These are phyloP conservation scores for Dioscorea zingiberensis DNA, from an alignment of 106 monocot species.

Conservation along the genomic window DNA sequence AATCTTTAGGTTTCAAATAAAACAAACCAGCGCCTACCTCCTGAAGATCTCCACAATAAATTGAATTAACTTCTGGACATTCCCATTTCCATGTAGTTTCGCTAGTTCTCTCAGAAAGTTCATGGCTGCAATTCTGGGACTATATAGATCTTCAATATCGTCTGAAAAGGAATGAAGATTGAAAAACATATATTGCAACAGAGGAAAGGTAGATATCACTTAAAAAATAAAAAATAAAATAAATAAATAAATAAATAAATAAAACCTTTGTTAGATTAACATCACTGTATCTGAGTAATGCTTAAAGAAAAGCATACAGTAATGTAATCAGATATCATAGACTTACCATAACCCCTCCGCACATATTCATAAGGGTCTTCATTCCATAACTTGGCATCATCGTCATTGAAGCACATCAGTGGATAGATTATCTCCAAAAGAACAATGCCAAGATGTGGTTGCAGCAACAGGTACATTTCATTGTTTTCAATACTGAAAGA, in stretches of 20 bases:
- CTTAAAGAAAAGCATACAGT: neutral
- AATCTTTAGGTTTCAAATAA: neutral
- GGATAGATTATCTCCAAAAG: constrained; percentile 98
- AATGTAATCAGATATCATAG: constrained; percentile 3
- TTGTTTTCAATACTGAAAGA: constrained; percentile 66
- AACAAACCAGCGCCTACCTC: neutral
- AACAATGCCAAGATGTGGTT: constrained; percentile 70
- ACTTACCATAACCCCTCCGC: constrained; percentile 90
- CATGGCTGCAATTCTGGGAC: constrained; percentile 97
- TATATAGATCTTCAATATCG: constrained; percentile 95
- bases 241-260: too few relatives aligned
- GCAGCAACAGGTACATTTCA: constrained; percentile 74
- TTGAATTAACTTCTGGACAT: constrained; percentile 81
- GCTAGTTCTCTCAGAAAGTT: constrained; percentile 94
- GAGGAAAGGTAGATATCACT: neutral
- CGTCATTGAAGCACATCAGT: constrained; percentile 94
- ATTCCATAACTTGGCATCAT: constrained; percentile 85
- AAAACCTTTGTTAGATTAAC: too few relatives aligned
- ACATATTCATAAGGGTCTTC: constrained; percentile 99
- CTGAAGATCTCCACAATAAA: constrained; percentile 58
- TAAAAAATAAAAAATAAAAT: too few relatives aligned
- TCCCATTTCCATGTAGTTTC: constrained; percentile 79
- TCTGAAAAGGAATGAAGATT: constrained; percentile 36
- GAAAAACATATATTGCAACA: neutral
- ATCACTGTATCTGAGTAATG: neutral